Base-by-base conservation (phyloP, 2,329 filamentous ascomycete species). In the Biscogniauxia marginata region DNA sequence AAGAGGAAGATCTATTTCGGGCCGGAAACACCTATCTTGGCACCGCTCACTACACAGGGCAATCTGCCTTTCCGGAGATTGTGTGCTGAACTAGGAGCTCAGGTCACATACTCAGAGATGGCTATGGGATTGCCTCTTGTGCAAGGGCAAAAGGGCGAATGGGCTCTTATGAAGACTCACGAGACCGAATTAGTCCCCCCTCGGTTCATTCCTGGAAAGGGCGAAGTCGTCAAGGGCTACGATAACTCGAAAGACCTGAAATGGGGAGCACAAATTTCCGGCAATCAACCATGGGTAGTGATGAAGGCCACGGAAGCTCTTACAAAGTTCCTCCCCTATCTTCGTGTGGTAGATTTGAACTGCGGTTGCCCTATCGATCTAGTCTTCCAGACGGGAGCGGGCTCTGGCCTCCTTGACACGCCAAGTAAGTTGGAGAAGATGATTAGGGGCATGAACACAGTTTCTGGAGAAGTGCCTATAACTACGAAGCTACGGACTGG, bases 81-180 rank as follows among this genome's bases (percentile, higher is more conserved):
- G 24, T 97, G 93, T 68, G 87, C 91, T 11, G 89, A 93, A 54
- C 82, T 98, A 21, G 95, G 95, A 34, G 93, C 92, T 23, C 89
- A 97, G 70, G 81, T 96, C 49, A 99, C 95, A 0, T 99, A 96
- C 78, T 98, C 93, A 0, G 95, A 99, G 74, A 99, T 99, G 95
- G 95, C 93, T 3, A 90, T 99, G 83, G 87, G 91, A 23, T 78
- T 96, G 73, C 93, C 93, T 8, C 76, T 99, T 45, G 82, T 99
- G 5, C 92, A 97, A 73, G 95, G 95, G 34, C 85, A 89, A 62
- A 96, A 93, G 74, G 82, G 87, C 1, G 95, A 99, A 76, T 99
- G 95, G 95, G 92, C 95, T 19, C 79, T 99, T 54, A 85, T 98
- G 81, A 96, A 95, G 73, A 91, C 91, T 3, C 95, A 99, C 70